phyloP scores from a whole-genome alignment of 1,139 yeast genomes.

The Zygosaccharomyces pseudobailii region DNA sequence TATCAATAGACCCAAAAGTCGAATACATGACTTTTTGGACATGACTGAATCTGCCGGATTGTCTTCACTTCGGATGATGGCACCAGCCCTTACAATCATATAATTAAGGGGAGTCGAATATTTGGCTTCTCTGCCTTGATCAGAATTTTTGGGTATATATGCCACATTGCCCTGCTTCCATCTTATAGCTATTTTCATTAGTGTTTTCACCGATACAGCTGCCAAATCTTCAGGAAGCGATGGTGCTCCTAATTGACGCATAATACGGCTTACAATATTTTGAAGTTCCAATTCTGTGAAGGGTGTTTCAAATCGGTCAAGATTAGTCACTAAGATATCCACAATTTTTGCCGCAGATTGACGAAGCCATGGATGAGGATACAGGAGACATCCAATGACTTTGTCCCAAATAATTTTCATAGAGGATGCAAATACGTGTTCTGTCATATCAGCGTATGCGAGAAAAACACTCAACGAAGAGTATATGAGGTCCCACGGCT shows the following conservation, averaged over 20 bases:
- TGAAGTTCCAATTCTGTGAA: slow-evolving; percentile 45
- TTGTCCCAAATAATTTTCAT: slow-evolving; percentile 46
- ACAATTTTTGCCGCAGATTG: slow-evolving; percentile 60
- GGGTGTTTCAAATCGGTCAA: slow-evolving; percentile 35
- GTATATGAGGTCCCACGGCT: slow-evolving; percentile 75
- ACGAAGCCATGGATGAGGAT: slow-evolving; percentile 93
- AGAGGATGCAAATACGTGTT: slow-evolving; percentile 36
- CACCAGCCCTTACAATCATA: slow-evolving; percentile 56
- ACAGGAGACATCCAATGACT: slow-evolving; percentile 55
- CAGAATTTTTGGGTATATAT: slow-evolving; percentile 33
- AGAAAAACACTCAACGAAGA: slow-evolving; percentile 55
- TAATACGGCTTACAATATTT: slow-evolving; percentile 57
- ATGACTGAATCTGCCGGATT: slow-evolving; percentile 46
- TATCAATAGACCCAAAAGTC: slow-evolving; percentile 51
- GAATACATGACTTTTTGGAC: slow-evolving; percentile 65
- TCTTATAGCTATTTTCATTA: slow-evolving; percentile 54
- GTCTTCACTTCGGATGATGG: slow-evolving; percentile 62
- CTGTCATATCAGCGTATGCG: slow-evolving; percentile 19
- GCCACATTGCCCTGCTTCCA: slow-evolving; percentile 52
- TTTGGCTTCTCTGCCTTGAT: slow-evolving; percentile 23
- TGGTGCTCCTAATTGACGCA: slow-evolving; percentile 83
- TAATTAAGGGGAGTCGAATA: slow-evolving; percentile 52
- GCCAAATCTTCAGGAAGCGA: slow-evolving; percentile 61
- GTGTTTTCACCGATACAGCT: slow-evolving; percentile 59
- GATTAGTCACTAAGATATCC: slow-evolving; percentile 46